Conservation (phyloP, 2,329 filamentous ascomycete genomes). For the Juglanconis oblonga region DNA sequence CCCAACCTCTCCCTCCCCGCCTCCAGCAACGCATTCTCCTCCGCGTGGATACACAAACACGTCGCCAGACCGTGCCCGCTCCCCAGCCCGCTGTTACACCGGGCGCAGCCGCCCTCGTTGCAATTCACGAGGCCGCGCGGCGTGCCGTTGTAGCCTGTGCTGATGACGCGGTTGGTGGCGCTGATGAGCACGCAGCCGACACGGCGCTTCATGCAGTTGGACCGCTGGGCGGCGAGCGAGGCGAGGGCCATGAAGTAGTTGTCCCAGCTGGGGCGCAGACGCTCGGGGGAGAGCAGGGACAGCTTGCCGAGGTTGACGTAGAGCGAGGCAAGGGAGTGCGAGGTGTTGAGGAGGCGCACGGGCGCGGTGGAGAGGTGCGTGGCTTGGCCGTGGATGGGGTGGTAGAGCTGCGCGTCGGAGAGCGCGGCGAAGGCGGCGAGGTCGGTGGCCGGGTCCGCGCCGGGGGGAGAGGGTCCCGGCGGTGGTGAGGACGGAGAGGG, state of each 20-base stretch:
- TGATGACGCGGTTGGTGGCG: conserved; percentile 75
- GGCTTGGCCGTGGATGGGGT: conserved; percentile 60
- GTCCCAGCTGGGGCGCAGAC: conserved; percentile 89
- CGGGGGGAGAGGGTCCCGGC: background rate
- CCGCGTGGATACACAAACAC: conserved; percentile 94
- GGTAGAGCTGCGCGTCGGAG: conserved; percentile 76
- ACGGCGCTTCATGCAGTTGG: conserved; percentile 97
- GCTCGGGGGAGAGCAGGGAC: conserved; percentile 72
- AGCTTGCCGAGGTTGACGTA: conserved; percentile 70
- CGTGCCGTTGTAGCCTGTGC: conserved; percentile 98
- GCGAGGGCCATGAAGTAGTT: conserved; percentile 98
- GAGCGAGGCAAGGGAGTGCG: conserved; percentile 67
- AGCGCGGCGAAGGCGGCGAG: conserved; percentile 56
- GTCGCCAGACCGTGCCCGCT: conserved; percentile 74
- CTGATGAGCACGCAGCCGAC: conserved; percentile 92
- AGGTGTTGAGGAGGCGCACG: conserved; percentile 83
- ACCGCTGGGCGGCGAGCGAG: conserved; percentile 81
- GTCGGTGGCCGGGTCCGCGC: conserved; percentile 26
- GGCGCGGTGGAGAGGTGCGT: conserved; percentile 78
- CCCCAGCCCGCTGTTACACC: conserved; percentile 76
- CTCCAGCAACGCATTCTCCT: conserved; percentile 95
- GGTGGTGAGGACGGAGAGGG: conserved; percentile 21
- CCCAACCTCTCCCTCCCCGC: conserved; percentile 87
- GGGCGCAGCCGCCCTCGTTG: conserved; percentile 82
- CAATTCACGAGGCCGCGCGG: conserved; percentile 86